A percentile compares a stretch with the other conserved stretches of the same genome.
Evolutionary conservation across 108 stramenopile species (phyloP).

Genomic region (Fragilaria crotonensis): DNA sequence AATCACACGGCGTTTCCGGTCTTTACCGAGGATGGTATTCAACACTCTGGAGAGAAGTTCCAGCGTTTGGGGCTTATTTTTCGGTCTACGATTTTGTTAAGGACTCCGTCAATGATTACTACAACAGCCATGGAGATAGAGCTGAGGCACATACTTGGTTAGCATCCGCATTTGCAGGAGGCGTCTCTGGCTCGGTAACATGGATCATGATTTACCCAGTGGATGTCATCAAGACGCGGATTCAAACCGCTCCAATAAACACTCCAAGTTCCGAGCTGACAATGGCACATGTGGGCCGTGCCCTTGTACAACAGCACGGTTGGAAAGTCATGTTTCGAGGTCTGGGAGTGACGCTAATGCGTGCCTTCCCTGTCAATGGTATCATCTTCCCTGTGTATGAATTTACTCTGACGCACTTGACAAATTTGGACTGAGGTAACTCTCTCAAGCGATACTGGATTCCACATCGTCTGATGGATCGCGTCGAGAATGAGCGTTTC

Average conservation of each 20-base stretch:
- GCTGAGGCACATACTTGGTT: conserved; percentile 46
- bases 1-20: conserved; percentile 44
- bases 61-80: conserved; percentile 91
- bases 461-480: no score
- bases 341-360: conserved; percentile 68
- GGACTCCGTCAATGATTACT: conserved; percentile 25
- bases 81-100: conserved; percentile 74
- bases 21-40: conserved; percentile 68
- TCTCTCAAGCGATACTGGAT: background rate
- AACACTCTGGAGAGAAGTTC: conserved; percentile 77
- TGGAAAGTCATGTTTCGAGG: conserved; percentile 76
- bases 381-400: conserved; percentile 90
- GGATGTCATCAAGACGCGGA: conserved; percentile 85
- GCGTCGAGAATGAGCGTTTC: no score
- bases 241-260: conserved; percentile 69
- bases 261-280: conserved; percentile 21
- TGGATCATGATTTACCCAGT: conserved; percentile 88
- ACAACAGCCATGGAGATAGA: conserved; percentile 3
- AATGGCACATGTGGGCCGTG: conserved; percentile 35
- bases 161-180: conserved; percentile 79
- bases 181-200: conserved; percentile 74
- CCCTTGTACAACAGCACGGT: conserved; percentile 57
- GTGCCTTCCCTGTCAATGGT: conserved; percentile 93
- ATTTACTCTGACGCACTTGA: conserved; percentile 45
- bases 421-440: background rate